Evolutionary conservation across 345 rosid genomes (phyloP).

Genomic region (Firmiana major): DNA sequence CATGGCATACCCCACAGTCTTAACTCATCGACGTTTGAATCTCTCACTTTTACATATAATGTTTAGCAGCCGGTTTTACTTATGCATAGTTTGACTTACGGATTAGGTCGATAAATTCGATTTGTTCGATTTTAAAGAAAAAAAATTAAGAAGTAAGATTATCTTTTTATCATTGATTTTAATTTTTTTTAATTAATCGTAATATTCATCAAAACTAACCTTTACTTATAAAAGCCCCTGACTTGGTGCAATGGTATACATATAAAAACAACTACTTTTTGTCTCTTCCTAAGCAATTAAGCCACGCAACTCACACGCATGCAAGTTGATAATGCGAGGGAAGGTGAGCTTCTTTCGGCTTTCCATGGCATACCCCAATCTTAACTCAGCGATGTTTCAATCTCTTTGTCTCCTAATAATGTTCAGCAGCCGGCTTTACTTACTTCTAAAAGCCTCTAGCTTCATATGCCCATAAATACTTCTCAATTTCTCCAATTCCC

Average conservation of each 20-base stretch:
- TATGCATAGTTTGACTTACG: too few species aligned
- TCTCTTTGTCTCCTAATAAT: too few species aligned
- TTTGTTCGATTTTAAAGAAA: too few species aligned
- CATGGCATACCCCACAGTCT: background rate
- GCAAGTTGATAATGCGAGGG: background rate
- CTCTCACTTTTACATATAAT: background rate
- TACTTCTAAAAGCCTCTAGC: background rate
- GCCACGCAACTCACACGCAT: background rate
- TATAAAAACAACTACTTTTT: conserved; percentile 11
- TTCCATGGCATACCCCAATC: background rate
- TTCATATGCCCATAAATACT: background rate
- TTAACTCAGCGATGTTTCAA: background rate
- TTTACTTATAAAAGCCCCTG: too few species aligned
- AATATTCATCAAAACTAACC: too few species aligned
- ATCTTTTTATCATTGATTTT: too few species aligned
- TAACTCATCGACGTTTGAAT: background rate
- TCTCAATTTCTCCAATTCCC: too few species aligned
- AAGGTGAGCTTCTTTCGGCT: background rate
- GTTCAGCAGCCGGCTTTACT: background rate
- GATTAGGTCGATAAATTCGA: too few species aligned
- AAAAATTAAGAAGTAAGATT: too few species aligned
- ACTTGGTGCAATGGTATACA: too few species aligned
- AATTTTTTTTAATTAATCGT: too few species aligned
- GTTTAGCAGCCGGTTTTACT: too few species aligned
- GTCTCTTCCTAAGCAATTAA: background rate